Percentiles rank a stretch among this genome's conserved stretches.
Evolutionary conservation across 352 stramenopile genomes (phyloP).

Genomic region (Phytophthora europaea): DNA sequence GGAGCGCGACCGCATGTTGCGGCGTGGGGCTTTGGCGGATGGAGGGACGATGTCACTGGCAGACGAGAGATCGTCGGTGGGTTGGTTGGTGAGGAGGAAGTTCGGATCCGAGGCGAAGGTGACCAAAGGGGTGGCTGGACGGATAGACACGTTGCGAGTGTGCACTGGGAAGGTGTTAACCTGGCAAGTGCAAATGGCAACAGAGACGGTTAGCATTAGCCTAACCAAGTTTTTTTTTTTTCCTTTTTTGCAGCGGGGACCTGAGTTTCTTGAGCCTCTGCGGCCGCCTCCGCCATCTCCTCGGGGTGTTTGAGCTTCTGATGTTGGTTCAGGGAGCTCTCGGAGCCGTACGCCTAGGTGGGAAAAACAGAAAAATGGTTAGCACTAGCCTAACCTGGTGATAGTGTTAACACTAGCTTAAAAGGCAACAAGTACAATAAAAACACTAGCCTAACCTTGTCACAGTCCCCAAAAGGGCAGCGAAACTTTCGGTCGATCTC

Average conservation of each 20-base stretch:
- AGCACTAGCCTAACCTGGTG: constrained; percentile 5
- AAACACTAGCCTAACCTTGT: constrained; percentile 56
- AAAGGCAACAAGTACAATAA: constrained; percentile 9
- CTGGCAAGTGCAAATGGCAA: constrained; percentile 23
- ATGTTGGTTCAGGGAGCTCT: constrained; percentile 84
- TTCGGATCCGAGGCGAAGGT: constrained; percentile 23
- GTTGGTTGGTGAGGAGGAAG: constrained; percentile 7
- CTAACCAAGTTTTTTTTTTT: background rate
- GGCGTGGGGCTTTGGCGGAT: constrained; percentile 40
- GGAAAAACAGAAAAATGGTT: background rate
- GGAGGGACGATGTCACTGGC: constrained; percentile 20
- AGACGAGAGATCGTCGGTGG: background rate
- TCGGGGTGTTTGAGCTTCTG: constrained; percentile 81
- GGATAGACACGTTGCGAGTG: constrained; percentile 67
- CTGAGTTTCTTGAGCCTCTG: constrained; percentile 42
- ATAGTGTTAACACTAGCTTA: constrained; percentile 4
- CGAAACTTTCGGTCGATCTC: constrained; percentile 88
- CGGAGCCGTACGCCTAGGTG: constrained; percentile 76
- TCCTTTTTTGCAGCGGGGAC: constrained; percentile 17
- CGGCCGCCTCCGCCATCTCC: constrained; percentile 39
- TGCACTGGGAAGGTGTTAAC: constrained; percentile 59
- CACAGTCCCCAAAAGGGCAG: constrained; percentile 42
- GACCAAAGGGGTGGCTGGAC: constrained; percentile 53
- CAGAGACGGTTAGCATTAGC: background rate
- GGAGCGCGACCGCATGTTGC: constrained; percentile 65